Percentiles rank a stretch among this genome's conserved stretches.
These are phyloP conservation scores for Trichophyton benhamiae DNA, from an alignment of 2,329 filamentous ascomycete genomes.

Conservation along the genomic window DNA sequence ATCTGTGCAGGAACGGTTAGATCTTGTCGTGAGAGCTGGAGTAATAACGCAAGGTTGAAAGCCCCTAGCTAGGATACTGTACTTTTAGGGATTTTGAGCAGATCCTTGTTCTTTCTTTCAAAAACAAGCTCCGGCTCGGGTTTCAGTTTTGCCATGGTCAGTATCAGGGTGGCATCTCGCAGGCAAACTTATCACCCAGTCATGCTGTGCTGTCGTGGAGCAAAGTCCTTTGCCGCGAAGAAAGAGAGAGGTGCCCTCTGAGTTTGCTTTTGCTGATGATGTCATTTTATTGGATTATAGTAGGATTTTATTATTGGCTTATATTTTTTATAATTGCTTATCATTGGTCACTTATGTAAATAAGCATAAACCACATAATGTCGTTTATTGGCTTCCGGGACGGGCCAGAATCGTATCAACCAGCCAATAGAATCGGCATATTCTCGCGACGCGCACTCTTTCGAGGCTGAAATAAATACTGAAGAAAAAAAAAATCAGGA, in stretches of 20 bases:
- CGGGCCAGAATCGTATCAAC: too few species aligned
- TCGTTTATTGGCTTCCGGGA: too few species aligned
- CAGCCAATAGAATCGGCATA: too few species aligned
- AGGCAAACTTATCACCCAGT: neutral
- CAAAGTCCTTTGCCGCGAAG: neutral
- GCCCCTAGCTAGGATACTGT: constrained; percentile 2
- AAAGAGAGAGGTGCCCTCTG: neutral
- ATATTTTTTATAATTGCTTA: too few species aligned
- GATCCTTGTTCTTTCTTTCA: constrained; percentile 28
- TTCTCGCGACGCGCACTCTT: too few species aligned
- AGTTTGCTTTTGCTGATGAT: neutral
- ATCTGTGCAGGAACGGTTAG: constrained; percentile 22
- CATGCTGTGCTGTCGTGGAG: neutral
- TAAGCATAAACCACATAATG: too few species aligned
- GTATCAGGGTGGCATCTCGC: neutral
- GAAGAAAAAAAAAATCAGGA: too few species aligned
- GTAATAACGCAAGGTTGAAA: neutral
- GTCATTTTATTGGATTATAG: too few species aligned
- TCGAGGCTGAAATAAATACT: too few species aligned
- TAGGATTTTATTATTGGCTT: too few species aligned
- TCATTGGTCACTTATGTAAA: too few species aligned
- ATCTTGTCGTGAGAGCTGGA: neutral
- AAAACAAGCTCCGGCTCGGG: constrained; percentile 22
- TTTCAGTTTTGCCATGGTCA: constrained; percentile 11
- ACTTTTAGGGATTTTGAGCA: constrained; percentile 29